Base-by-base conservation (phyloP, 2,329 filamentous ascomycete species). In the Trichoderma semiorbis region DNA sequence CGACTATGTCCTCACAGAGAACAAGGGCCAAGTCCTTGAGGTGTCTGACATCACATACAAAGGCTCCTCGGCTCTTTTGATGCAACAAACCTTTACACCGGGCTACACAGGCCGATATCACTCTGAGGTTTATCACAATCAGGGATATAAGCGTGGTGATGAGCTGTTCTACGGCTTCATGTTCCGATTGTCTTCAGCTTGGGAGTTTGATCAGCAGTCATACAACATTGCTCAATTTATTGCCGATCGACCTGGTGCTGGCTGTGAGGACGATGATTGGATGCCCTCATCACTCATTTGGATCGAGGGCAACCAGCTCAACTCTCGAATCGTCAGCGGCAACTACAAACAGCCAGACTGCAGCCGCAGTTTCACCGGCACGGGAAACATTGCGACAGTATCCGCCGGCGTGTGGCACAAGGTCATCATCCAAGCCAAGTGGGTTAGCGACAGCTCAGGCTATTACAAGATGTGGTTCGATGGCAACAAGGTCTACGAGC, bases 191-290 rank as follows among this genome's bases (percentile, higher is more conserved):
- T 79, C 81, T 32, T 75, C 82, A 0, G 67, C 78, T 70, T 87
- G 85, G 85, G 76, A 86, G 72, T 85, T 85, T 75, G 74, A 77
- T 24, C 77, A 78, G 2, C 83, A 85, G 76, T 78, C 76, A 63
- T 86, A 83, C 77, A 85, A 86, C 77, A 76, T 86, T 47, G 84
- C 81, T 0, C 85, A 87, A 77, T 87, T 86, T 78, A 86, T 87
- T 75, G 84, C 84, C 62, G 80, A 86, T 73, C 85, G 85, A 72
- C 76, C 77, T 3, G 80, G 81, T 72, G 78, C 81, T 3, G 78
- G 79, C 55, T 85, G 84, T 74, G 79, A 75, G 65, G 79, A 73
- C 64, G 82, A 86, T 72, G 80, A 82, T 69, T 86, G 78, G 74
- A 86, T 86, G 84, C 85, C 84, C 0, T 81, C 80, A 16, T 82